Evolutionary conservation across 768 basidiomycete genomes (phyloP).

Genomic region (Mycena maculata): DNA sequence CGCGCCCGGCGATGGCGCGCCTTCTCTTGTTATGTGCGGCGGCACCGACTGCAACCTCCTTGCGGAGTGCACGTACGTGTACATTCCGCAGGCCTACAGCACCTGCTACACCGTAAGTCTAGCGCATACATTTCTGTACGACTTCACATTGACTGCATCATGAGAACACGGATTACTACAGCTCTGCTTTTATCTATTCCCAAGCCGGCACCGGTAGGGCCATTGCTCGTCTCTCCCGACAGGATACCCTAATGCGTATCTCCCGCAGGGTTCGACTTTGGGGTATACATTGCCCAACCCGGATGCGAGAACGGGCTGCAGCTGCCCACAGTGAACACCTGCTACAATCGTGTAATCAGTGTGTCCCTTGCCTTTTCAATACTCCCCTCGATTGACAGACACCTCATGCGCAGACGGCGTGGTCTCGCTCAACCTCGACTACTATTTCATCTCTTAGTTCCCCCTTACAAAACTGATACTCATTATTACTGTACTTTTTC

Average conservation of each 20-base stretch:
- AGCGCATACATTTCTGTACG: slow-evolving; percentile 4
- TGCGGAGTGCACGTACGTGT: slow-evolving; percentile 3
- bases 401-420: slow-evolving; percentile 6
- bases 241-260: not conserved
- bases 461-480: not conserved
- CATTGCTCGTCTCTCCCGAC: slow-evolving; percentile 6
- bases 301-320: slow-evolving; percentile 1
- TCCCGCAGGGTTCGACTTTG: slow-evolving; percentile 5
- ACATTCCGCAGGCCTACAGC: slow-evolving; percentile 1
- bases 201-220: slow-evolving; percentile 7
- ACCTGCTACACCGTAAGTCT: slow-evolving; percentile 5
- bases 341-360: slow-evolving; percentile 11
- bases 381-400: slow-evolving; percentile 4
- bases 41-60: slow-evolving; percentile 7
- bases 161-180: slow-evolving; percentile 1
- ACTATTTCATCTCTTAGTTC: slow-evolving; percentile 6
- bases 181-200: slow-evolving; percentile 9
- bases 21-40: slow-evolving; percentile 6
- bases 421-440: slow-evolving; percentile 10
- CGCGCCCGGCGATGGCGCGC: slow-evolving; percentile 8
- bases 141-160: slow-evolving; percentile 4
- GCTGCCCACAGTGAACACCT: slow-evolving; percentile 13
- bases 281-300: slow-evolving; percentile 6
- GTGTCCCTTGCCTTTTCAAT: slow-evolving; percentile 5
- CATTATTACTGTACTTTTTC: slow-evolving; percentile 5